These are phyloP conservation scores for Plasmodium billcollinsi DNA, from an alignment of 169 alveolate species.

Conservation along the genomic window DNA sequence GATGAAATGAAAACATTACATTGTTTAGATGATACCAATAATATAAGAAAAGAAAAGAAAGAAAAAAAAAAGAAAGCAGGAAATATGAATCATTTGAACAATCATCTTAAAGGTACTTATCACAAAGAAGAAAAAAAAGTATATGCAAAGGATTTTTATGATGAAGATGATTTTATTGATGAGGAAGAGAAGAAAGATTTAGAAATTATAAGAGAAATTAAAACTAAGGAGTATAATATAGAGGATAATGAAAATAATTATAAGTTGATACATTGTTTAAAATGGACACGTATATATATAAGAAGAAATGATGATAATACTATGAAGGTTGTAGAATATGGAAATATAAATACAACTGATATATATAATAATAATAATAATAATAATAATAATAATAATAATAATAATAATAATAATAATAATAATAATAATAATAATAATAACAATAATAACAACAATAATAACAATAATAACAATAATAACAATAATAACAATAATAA, in stretches of 20 bases:
- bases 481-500: background rate
- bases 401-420: background rate
- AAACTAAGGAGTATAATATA: slow-evolving; percentile 18
- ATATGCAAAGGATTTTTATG: background rate
- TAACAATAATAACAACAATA: background rate
- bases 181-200: slow-evolving; percentile 65
- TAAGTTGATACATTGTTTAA: slow-evolving; percentile 48
- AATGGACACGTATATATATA: slow-evolving; percentile 62
- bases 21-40: background rate
- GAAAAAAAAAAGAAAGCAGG: slow-evolving; percentile 1
- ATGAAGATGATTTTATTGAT: slow-evolving; percentile 21
- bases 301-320: background rate
- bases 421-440: background rate
- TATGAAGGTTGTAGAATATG: background rate
- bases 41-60: slow-evolving; percentile 8
- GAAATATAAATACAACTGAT: background rate
- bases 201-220: slow-evolving; percentile 68
- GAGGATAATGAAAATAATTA: slow-evolving; percentile 60
- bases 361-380: background rate
- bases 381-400: background rate
- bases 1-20: background rate
- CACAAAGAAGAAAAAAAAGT: background rate
- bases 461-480: background rate
- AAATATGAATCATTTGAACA: background rate
- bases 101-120: background rate